A percentile compares a stretch with the other conserved stretches of the same genome.
These are phyloP conservation scores for Pichia sp. DNA, from an alignment of 1,139 yeast genomes.

Conservation along the genomic window DNA sequence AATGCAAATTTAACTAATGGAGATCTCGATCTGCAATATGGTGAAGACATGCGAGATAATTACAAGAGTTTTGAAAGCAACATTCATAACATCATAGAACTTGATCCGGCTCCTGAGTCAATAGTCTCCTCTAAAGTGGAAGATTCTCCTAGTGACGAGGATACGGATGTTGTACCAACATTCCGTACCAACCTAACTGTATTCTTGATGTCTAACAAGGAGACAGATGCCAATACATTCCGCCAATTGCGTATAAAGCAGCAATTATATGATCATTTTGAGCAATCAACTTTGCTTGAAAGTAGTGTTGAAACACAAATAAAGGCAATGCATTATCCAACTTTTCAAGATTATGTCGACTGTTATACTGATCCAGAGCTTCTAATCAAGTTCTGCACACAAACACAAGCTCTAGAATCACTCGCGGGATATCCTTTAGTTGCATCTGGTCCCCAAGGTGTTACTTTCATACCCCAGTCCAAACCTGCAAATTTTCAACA, in stretches of 20 bases:
- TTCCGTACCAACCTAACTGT: slow-evolving; percentile 7
- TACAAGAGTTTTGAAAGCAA: too few relatives aligned
- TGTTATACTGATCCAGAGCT: slow-evolving; percentile 7
- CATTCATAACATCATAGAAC: neutral
- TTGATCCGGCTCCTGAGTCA: slow-evolving; percentile 9
- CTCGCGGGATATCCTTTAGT: slow-evolving; percentile 11
- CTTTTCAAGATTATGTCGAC: neutral
- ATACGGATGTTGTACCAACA: neutral
- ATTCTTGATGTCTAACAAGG: slow-evolving; percentile 8
- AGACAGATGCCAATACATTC: slow-evolving; percentile 2
- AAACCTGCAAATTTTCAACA: slow-evolving; percentile 3
- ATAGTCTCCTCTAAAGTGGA: neutral
- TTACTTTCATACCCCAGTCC: neutral
- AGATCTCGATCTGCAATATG: too few relatives aligned
- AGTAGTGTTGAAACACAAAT: neutral
- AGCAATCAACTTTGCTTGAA: neutral
- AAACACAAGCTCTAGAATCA: slow-evolving; percentile 6
- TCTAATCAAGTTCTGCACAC: slow-evolving; percentile 4
- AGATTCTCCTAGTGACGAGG: neutral
- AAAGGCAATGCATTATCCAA: slow-evolving; percentile 7
- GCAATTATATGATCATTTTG: neutral
- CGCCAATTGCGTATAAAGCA: slow-evolving; percentile 1
- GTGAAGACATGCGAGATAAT: too few relatives aligned
- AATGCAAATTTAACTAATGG: neutral
- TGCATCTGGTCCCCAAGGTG: neutral